phyloP scores from a whole-genome alignment of 257 asterid species.

The Nicotiana tomentosiformis region DNA sequence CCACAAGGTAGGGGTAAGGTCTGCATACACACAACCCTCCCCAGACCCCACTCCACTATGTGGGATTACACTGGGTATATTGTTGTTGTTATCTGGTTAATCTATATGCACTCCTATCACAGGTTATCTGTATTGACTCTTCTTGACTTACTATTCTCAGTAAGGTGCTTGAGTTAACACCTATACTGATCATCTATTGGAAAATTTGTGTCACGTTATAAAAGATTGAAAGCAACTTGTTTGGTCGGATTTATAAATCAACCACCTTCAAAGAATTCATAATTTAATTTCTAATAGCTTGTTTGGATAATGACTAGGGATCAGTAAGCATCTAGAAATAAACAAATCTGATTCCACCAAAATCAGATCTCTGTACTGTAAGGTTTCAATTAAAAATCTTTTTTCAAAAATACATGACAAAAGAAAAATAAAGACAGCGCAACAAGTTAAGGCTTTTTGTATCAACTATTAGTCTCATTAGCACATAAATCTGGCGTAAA shows the following conservation, averaged over 20 bases:
- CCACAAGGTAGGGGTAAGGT: too few relatives aligned
- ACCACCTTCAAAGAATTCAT: neutral
- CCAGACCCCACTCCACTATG: too few relatives aligned
- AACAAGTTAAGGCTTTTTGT: neutral
- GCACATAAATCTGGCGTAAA: neutral
- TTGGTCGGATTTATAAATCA: neutral
- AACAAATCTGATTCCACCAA: neutral
- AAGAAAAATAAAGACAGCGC: neutral
- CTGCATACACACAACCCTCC: too few relatives aligned
- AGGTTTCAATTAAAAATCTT: neutral
- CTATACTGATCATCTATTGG: neutral
- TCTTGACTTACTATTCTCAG: neutral
- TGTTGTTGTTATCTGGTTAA: neutral
- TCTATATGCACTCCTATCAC: neutral
- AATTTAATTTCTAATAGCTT: neutral
- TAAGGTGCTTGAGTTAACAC: neutral
- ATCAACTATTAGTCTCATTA: neutral
- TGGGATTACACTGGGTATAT: too few relatives aligned
- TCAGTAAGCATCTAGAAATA: neutral
- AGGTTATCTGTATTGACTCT: neutral
- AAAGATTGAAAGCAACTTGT: neutral
- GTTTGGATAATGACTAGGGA: neutral
- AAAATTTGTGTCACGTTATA: neutral
- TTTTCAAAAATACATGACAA: neutral
- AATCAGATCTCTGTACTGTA: neutral